phyloP scores from a whole-genome alignment of 805 yeast genomes.

The Hanseniaspora guilliermondii region DNA sequence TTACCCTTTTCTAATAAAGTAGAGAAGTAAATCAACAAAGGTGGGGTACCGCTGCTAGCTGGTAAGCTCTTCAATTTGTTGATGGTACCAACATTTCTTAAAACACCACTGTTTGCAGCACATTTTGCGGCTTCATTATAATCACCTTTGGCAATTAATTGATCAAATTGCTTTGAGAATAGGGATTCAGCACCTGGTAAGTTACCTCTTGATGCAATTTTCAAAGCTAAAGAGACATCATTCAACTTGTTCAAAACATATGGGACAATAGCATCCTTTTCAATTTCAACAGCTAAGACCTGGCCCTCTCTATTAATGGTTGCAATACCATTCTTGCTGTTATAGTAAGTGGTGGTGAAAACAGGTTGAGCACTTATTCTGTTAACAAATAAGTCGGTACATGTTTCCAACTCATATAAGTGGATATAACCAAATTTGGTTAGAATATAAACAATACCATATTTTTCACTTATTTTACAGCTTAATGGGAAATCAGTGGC shows the following conservation, averaged over 20 bases:
- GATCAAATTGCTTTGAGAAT: slow-evolving; percentile 83
- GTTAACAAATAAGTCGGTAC: slow-evolving; percentile 84
- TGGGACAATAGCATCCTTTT: slow-evolving; percentile 74
- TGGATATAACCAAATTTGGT: slow-evolving; percentile 96
- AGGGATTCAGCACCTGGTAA: slow-evolving; percentile 93
- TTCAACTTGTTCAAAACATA: slow-evolving; percentile 77
- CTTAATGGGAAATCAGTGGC: slow-evolving; percentile 92
- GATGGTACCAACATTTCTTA: slow-evolving; percentile 90
- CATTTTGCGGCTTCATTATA: slow-evolving; percentile 88
- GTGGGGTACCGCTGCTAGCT: slow-evolving; percentile 81
- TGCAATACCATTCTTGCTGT: slow-evolving; percentile 67
- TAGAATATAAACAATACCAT: slow-evolving; percentile 76
- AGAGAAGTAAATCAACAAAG: slow-evolving; percentile 83
- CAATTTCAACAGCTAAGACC: slow-evolving; percentile 80
- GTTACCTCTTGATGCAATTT: slow-evolving; percentile 89
- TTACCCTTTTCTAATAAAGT: slow-evolving; percentile 86
- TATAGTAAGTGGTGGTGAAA: slow-evolving; percentile 71
- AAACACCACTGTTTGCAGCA: slow-evolving; percentile 86
- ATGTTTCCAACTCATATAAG: slow-evolving; percentile 85
- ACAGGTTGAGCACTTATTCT: slow-evolving; percentile 93
- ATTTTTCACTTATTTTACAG: slow-evolving; percentile 70
- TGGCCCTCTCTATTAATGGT: slow-evolving; percentile 93
- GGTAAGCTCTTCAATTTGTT: slow-evolving; percentile 82
- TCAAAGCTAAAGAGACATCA: slow-evolving; percentile 73
- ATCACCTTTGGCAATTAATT: slow-evolving; percentile 69